phyloP scores from a whole-genome alignment of 2,329 filamentous ascomycete species.

The Ceratocystis papillata region DNA sequence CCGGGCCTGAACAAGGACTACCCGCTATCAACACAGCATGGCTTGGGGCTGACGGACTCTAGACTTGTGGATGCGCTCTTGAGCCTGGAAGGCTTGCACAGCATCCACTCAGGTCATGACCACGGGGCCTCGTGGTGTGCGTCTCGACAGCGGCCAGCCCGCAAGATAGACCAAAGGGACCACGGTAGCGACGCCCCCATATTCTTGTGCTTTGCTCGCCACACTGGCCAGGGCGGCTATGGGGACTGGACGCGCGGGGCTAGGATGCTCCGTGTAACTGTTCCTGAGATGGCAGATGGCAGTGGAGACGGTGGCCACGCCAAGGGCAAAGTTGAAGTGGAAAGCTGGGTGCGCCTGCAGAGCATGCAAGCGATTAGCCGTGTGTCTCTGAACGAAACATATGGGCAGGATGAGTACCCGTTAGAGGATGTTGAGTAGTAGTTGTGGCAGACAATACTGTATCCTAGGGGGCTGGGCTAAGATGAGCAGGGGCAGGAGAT shows the following conservation, averaged over 20 bases:
- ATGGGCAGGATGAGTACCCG: constrained; percentile 45
- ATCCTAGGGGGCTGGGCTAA: background rate
- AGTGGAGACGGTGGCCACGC: constrained; percentile 29
- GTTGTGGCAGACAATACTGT: background rate
- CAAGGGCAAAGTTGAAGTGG: constrained; percentile 33
- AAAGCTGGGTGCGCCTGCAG: constrained; percentile 54
- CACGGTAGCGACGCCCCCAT: constrained; percentile 28
- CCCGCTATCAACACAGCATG: constrained; percentile 30
- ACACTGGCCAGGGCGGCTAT: constrained; percentile 61
- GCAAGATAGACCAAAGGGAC: constrained; percentile 33
- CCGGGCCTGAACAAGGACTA: constrained; percentile 29
- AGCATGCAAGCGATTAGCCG: constrained; percentile 41
- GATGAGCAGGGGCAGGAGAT: too few relatives aligned
- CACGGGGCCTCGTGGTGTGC: constrained; percentile 42
- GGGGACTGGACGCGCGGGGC: constrained; percentile 52
- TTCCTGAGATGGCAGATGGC: constrained; percentile 28
- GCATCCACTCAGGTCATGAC: constrained; percentile 47
- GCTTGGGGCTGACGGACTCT: constrained; percentile 33
- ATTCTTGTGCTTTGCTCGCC: constrained; percentile 50
- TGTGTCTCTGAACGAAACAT: constrained; percentile 50
- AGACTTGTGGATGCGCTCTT: constrained; percentile 44
- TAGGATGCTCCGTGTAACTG: constrained; percentile 37
- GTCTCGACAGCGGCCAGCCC: background rate
- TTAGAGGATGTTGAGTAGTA: constrained; percentile 15
- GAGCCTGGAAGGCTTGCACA: constrained; percentile 38